These are phyloP conservation scores for Ceratocystiopsis brevicomis DNA, from an alignment of 2,329 filamentous ascomycete genomes.

Conservation along the genomic window DNA sequence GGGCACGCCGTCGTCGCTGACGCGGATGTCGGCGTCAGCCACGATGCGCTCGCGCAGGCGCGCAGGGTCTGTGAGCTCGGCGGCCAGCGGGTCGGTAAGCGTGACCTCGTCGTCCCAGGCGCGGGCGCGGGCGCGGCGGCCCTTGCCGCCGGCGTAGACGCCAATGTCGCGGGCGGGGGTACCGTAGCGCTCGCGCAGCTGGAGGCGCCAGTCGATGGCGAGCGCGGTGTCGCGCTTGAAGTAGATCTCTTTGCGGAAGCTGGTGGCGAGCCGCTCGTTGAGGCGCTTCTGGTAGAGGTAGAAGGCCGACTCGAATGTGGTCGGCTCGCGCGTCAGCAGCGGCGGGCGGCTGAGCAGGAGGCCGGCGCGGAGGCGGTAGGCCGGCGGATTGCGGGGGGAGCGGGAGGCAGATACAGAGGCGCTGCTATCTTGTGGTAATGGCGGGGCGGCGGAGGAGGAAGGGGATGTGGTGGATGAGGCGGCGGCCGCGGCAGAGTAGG, in stretches of 20 bases:
- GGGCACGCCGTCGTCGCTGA: slow-evolving; percentile 40
- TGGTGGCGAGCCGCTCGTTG: slow-evolving; percentile 75
- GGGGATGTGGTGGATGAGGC: slow-evolving; percentile 12
- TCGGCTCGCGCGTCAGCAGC: slow-evolving; percentile 64
- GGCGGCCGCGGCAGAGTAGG: slow-evolving; percentile 18
- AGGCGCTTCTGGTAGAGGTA: slow-evolving; percentile 95
- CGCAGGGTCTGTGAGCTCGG: slow-evolving; percentile 27
- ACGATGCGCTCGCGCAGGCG: slow-evolving; percentile 50
- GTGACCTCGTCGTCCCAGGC: slow-evolving; percentile 87
- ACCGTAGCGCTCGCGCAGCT: slow-evolving; percentile 52
- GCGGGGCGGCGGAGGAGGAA: slow-evolving; percentile 14
- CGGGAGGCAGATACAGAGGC: slow-evolving; percentile 11
- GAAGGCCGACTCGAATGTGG: slow-evolving; percentile 78
- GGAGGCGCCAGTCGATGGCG: slow-evolving; percentile 78
- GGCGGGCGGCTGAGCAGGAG: slow-evolving; percentile 79
- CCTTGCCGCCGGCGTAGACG: slow-evolving; percentile 41
- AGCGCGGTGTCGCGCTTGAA: slow-evolving; percentile 77
- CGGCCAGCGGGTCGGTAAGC: slow-evolving; percentile 48
- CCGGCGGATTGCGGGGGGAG: slow-evolving; percentile 9
- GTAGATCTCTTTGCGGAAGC: slow-evolving; percentile 84
- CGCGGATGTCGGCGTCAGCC: slow-evolving; percentile 50
- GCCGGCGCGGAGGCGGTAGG: slow-evolving; percentile 38
- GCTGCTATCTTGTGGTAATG: not conserved
- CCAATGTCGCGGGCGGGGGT: slow-evolving; percentile 73
- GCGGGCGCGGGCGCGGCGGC: slow-evolving; percentile 19